phyloP scores from a whole-genome alignment of 1,139 yeast species.

The Lodderomyces margitis region DNA sequence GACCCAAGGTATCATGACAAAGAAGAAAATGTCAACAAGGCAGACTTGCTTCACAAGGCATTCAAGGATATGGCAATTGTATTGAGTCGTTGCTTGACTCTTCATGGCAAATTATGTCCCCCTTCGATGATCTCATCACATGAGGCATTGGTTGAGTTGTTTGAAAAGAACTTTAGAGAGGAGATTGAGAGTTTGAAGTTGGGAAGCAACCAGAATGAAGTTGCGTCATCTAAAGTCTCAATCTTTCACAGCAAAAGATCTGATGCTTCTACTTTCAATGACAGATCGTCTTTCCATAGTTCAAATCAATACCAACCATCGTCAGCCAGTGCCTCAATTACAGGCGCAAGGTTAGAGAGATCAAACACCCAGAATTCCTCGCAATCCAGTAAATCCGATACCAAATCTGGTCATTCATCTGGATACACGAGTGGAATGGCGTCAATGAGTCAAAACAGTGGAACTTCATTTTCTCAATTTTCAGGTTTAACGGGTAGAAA shows the following conservation, averaged over 20 bases:
- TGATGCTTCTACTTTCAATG: constrained; percentile 9
- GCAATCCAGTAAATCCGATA: constrained; percentile 1
- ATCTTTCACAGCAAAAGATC: constrained; percentile 21
- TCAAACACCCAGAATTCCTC: constrained; percentile 30
- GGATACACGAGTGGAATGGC: constrained; percentile 22
- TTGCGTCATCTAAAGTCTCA: constrained; percentile 15
- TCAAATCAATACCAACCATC: constrained; percentile 2
- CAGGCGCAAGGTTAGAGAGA: constrained; percentile 29
- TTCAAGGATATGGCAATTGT: constrained; percentile 70
- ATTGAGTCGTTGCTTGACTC: constrained; percentile 61
- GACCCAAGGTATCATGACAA: constrained; percentile 38
- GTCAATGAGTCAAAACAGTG: constrained; percentile 1
- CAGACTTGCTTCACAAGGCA: constrained; percentile 53
- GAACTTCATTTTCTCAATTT: constrained; percentile 1
- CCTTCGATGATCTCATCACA: constrained; percentile 60
- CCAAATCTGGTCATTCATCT: constrained; percentile 18
- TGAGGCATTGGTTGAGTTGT: constrained; percentile 61
- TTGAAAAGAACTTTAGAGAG: constrained; percentile 62
- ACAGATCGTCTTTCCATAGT: constrained; percentile 1
- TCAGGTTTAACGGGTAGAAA: constrained; percentile 4
- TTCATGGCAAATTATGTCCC: constrained; percentile 70
- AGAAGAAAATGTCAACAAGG: constrained; percentile 44
- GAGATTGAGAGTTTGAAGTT: constrained; percentile 53
- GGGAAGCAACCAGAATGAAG: constrained; percentile 8
- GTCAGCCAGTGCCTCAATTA: constrained; percentile 14